Evolutionary conservation across 2,329 filamentous ascomycete genomes (phyloP).

Genomic region (Coniella vitis): DNA sequence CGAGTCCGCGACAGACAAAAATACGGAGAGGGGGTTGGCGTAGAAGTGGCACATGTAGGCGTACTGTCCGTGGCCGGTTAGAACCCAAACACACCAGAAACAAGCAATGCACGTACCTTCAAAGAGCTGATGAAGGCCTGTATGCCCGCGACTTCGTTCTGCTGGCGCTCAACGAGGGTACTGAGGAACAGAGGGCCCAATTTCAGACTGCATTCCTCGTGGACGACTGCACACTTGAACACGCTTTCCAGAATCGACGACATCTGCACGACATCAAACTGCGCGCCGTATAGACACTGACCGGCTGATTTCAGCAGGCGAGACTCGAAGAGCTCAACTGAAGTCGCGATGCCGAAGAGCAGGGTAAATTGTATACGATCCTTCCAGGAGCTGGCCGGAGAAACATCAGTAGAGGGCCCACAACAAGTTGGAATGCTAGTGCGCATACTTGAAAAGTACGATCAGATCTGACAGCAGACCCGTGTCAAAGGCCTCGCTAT

Average conservation of each 20-base stretch:
- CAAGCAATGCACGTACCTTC: constrained; percentile 43
- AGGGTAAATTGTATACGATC: constrained; percentile 71
- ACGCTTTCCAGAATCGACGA: constrained; percentile 65
- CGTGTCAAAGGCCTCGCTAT: constrained; percentile 76
- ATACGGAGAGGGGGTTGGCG: constrained; percentile 64
- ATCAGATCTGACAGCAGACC: constrained; percentile 65
- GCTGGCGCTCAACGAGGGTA: constrained; percentile 63
- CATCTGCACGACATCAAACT: constrained; percentile 73
- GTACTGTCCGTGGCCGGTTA: constrained; percentile 44
- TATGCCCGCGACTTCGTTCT: constrained; percentile 70
- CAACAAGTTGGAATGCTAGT: neutral
- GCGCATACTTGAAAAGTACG: constrained; percentile 55
- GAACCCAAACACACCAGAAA: neutral
- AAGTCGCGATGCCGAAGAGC: constrained; percentile 75
- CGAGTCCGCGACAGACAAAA: constrained; percentile 36
- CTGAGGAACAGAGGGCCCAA: constrained; percentile 58
- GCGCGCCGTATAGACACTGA: constrained; percentile 59
- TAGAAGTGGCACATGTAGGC: constrained; percentile 84
- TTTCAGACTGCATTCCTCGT: constrained; percentile 47
- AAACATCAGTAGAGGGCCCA: constrained; percentile 23
- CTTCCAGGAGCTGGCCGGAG: constrained; percentile 50
- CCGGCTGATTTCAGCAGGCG: constrained; percentile 63
- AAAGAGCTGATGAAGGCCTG: constrained; percentile 64
- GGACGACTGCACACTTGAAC: constrained; percentile 58
- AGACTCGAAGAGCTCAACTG: constrained; percentile 71